Evolutionary conservation across 306 rosid species (phyloP), one percentile per base, ranked within the genome.

Genomic region (Abrus pulchellus): DNA sequence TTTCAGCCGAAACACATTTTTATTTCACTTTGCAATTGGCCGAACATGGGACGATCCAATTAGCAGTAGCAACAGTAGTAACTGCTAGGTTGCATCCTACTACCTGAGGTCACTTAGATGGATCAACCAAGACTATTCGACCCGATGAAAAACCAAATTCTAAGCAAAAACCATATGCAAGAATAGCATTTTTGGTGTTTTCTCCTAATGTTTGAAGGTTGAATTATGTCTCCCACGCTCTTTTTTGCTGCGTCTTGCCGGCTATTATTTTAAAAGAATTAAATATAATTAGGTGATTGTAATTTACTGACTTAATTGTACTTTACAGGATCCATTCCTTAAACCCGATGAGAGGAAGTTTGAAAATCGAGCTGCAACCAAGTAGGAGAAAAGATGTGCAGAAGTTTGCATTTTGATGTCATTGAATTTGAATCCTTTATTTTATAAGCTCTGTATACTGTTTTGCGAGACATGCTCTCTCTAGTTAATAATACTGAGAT

Each of bases 271-370:
- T 28, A 7, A 70, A 59, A n/a, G 32, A 57, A 27, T 65, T 33
- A 7, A 44, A 50, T 68, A 28, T 50, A 47, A 11, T 74, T 80
- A 5, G 30, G 30, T 50, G 67, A 62, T 73, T 43, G 71, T 50
- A 61, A 57, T 80, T 73, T 12, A 45, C 29, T 55, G 49, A 5
- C 6, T 68, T 63, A 27, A 27, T 72, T 61, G 52, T 38, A 49
- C 43, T 85, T 59, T 47, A 68, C 93, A 94, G 98, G 92, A 92
- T 87, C 90, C 90, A 8, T 87, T 86, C 82, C 64, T 80, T 66
- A 90, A 90, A 80, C 81, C 82, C 33, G 65, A 83, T 12, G 53
- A 74, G 34, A 83, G 54, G 80, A 88, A 85, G 75, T 75, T 13
- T 13, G 91, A 80, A 44, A 83, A 80, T 38, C 84, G 77, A 76